phyloP scores from a whole-genome alignment of 257 asterid genomes.

The Ocimum tenuiflorum region DNA sequence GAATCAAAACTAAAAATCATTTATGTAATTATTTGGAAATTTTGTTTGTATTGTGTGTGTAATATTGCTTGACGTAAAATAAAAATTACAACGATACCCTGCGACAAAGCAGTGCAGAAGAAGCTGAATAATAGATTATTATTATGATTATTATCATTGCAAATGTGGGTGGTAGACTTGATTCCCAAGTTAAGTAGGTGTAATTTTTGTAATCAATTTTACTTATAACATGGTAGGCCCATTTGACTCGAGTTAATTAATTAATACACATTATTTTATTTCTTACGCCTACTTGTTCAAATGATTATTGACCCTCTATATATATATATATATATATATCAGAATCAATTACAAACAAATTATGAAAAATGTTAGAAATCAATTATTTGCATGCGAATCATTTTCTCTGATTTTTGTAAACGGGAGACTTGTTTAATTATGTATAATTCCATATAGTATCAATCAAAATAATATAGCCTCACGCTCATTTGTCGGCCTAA shows the following conservation, averaged over 20 bases:
- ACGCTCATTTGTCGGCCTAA: too few species aligned
- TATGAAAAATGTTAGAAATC: too few species aligned
- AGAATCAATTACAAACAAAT: neutral
- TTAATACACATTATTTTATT: neutral
- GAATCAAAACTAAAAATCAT: too few species aligned
- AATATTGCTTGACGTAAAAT: constrained; percentile 30
- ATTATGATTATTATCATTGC: constrained; percentile 30
- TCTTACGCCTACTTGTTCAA: neutral
- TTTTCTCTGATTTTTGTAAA: neutral
- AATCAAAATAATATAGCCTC: too few species aligned
- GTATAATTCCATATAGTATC: too few species aligned
- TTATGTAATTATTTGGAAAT: neutral
- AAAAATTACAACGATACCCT: constrained; percentile 12
- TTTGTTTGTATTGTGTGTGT: neutral
- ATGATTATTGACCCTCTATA: neutral
- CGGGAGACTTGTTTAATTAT: neutral
- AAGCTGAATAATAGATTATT: constrained; percentile 27
- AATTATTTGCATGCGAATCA: neutral
- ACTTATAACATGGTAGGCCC: constrained; percentile 6
- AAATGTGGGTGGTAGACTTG: constrained; percentile 27
- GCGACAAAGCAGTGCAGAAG: constrained; percentile 23
- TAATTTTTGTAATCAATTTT: constrained; percentile 13
- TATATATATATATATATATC: too few species aligned
- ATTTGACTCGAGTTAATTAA: constrained; percentile 1
- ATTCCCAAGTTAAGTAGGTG: constrained; percentile 33